phyloP scores from a whole-genome alignment of 345 rosid species.

The Litchi chinensis region DNA sequence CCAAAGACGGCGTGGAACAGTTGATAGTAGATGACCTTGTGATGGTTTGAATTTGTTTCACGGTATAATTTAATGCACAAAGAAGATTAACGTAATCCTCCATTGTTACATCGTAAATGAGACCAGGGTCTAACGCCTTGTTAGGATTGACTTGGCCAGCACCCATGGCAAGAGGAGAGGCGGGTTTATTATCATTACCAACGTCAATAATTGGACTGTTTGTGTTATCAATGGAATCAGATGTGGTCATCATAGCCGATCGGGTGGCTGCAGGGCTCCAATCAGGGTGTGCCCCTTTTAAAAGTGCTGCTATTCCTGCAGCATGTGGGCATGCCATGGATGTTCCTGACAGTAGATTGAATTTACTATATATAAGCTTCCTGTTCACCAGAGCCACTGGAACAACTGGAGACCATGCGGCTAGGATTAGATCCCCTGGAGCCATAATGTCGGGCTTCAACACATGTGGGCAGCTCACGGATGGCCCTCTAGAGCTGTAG shows the following conservation, averaged over 20 bases:
- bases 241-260: conserved; percentile 64
- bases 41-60: conserved; percentile 44
- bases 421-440: conserved; percentile 49
- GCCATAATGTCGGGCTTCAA: conserved; percentile 62
- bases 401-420: conserved; percentile 51
- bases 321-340: conserved; percentile 64
- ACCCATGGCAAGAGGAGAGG: conserved; percentile 55
- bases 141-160: conserved; percentile 59
- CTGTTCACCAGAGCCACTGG: conserved; percentile 19
- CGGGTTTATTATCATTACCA: conserved; percentile 26
- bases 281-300: conserved; percentile 51
- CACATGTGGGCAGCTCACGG: conserved; percentile 46
- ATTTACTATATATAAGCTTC: conserved; percentile 24
- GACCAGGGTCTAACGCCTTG: conserved; percentile 61
- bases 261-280: conserved; percentile 68
- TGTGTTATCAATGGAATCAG: conserved; percentile 36
- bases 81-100: conserved; percentile 48
- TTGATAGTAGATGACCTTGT: conserved; percentile 41
- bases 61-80: conserved; percentile 51
- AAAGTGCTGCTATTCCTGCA: conserved; percentile 54
- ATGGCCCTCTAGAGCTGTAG: conserved; percentile 68
- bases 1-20: conserved; percentile 44
- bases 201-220: conserved; percentile 30
- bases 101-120: conserved; percentile 43
- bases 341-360: conserved; percentile 55